Percentiles rank a stretch among this genome's conserved stretches.
Conservation (phyloP, 345 rosid species). For the Citrus glauca region DNA sequence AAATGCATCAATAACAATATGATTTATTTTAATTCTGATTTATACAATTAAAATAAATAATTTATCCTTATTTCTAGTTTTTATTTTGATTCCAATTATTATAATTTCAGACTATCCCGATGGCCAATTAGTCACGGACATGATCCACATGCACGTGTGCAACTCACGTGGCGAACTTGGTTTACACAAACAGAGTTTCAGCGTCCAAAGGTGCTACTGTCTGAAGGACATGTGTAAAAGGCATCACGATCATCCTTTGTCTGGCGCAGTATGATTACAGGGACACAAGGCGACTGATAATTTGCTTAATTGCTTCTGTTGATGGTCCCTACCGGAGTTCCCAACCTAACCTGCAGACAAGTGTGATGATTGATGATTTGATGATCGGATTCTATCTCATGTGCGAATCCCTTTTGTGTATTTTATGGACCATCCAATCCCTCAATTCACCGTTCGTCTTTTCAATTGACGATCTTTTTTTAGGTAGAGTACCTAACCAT, state of each 20-base stretch:
- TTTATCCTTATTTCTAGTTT: fast-evolving
- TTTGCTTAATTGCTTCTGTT: too few species aligned
- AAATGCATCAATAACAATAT: too few species aligned
- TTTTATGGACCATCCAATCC: not conserved
- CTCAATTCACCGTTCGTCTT: not conserved
- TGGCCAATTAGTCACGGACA: too few species aligned
- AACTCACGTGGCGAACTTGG: not conserved
- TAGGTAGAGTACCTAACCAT: not conserved
- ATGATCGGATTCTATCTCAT: not conserved
- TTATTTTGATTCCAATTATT: too few species aligned
- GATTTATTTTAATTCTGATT: too few species aligned
- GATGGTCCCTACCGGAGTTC: too few species aligned
- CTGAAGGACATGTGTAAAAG: not conserved
- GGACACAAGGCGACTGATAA: not conserved
- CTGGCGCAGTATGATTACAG: not conserved
- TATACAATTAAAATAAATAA: too few species aligned
- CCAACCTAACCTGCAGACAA: not conserved
- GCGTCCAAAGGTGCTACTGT: not conserved
- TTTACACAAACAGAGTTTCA: not conserved
- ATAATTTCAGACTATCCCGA: too few species aligned
- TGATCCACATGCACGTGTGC: not conserved
- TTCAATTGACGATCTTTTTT: not conserved
- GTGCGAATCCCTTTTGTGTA: not conserved
- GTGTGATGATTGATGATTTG: not conserved
- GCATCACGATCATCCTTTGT: not conserved